Evolutionary conservation across 768 basidiomycete species (phyloP), one percentile per base, ranked within the genome.

Genomic region (Tylopilus sp.): DNA sequence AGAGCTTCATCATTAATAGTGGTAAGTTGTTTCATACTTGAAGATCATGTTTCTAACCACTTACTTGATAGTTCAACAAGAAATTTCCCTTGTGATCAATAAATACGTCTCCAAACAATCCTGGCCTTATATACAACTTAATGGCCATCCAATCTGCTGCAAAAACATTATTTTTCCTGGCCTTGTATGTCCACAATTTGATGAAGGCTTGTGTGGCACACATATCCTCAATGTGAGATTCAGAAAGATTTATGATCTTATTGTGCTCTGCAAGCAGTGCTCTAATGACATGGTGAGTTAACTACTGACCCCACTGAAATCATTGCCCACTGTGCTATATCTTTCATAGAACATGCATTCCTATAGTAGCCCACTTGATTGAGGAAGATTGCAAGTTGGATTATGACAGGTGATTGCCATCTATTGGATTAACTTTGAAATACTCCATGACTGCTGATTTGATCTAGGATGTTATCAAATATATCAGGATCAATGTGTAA

Each of bases 1-100:
- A 13, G 2, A 21, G 11, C 19, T 21, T 12, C 4, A n/a, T n/a
- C n/a, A 2, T 21, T 30, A 4, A 21, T 3, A 12, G 9, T 3
- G 22, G 38, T 40, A 12, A 11, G 22, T 40, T 13, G 10, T 12
- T 21, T 22, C 12, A n/a, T n/a, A n/a, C n/a, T n/a, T 21, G 11
- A 22, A 13, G 5, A 40, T 6, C 10, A n/a, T n/a, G n/a, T 33
- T 33, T 11, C 11, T 21, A 9, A 12, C 9, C 22, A 40, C 38
- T 2, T 24, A 45, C 30, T 31, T 45, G 30, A 33, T 16, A 51
- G 16, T 54, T 48, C 4, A 58, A 8, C 1, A n/a, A 58, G 17
- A 43, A 58, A 3, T 6, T 30, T 13, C 33, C 30, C 12, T 58
- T 58, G 14, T 31, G 6, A 10, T 58, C 34, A 30, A 28, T 45